Base-by-base conservation (phyloP, 495 filamentous ascomycete species). In the Xylaria bambusicola region DNA sequence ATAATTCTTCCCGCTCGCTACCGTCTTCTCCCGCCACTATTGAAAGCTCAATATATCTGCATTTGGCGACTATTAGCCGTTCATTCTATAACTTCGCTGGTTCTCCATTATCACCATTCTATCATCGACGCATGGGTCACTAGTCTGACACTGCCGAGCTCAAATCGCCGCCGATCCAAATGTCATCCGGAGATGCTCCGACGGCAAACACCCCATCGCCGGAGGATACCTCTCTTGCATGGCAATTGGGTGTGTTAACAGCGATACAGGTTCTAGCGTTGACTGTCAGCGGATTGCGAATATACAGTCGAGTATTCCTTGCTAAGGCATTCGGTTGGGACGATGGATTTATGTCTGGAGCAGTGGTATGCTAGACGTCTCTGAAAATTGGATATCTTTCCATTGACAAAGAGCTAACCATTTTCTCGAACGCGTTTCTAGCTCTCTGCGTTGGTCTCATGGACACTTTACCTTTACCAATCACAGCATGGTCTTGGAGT, bases 291-390 rank as follows among this genome's bases (percentile, higher is more conserved):
- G 35, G 42, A 33, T 57, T 67, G 40, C 63, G 74, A 26, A 65
- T 74, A 41, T 77, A 73, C 60, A 71, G 70, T 18, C 61, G 73
- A 33, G 59, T 63, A 13, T 47, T 69, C 7, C 61, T 77, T 15
- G 62, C 71, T 45, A 69, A 74, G 15, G 66, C 68, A 18, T 68
- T 72, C 38, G 74, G 73, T 9, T 64, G 60, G 38, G 74, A 77
- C 61, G 74, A 86, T 62, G 80, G 75, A 45, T 71, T 80, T 36
- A 80, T 83, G 66, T 64, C 69, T 2, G 71, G 80, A 4, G 51
- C 69, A 6, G 65, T 67, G 54, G 69, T 71, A 58, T 56, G 53
- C 40, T 0, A 23, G 1, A 4, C 21, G 13, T 35, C 15, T 10
- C 33, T 21, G 10, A 46, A 15, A 45, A 42, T 38, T 50, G 40